phyloP scores from a whole-genome alignment of 2,329 filamentous ascomycete species.

The Drechslerella stenobrocha region DNA sequence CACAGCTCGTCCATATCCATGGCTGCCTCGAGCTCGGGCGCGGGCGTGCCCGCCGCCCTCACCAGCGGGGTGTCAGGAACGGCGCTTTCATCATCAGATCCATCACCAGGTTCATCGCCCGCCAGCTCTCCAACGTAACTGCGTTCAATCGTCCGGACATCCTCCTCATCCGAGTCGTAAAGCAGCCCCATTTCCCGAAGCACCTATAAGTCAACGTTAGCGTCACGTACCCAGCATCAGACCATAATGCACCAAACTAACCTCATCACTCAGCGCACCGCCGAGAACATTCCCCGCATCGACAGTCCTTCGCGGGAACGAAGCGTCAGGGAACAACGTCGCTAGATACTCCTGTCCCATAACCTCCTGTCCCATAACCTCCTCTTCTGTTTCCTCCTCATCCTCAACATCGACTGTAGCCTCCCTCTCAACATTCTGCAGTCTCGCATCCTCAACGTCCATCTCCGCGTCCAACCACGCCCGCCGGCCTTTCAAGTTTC shows the following conservation, averaged over 20 bases:
- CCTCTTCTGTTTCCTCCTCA: neutral
- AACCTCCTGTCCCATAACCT: neutral
- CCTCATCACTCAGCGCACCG: constrained; percentile 27
- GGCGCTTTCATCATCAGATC: neutral
- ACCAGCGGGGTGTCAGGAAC: constrained; percentile 17
- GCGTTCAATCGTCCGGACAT: neutral
- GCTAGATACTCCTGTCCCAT: constrained; percentile 9
- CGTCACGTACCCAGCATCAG: neutral
- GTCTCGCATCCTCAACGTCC: constrained; percentile 23
- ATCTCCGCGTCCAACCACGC: constrained; percentile 22
- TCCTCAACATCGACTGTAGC: constrained; percentile 15
- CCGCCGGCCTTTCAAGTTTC: constrained; percentile 15
- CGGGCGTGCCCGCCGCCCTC: neutral
- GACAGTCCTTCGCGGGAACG: neutral
- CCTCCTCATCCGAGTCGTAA: constrained; percentile 28
- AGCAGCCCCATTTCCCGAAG: constrained; percentile 28
- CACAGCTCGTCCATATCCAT: constrained; percentile 34
- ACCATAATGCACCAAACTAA: neutral
- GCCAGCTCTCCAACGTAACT: too few species aligned
- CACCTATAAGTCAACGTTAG: constrained; percentile 15
- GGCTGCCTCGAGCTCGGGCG: neutral
- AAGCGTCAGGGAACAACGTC: constrained; percentile 8
- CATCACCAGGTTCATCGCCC: neutral
- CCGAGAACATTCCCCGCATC: neutral
- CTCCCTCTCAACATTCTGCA: constrained; percentile 11